These are phyloP conservation scores for Leptosphaerulina australis DNA, from an alignment of 2,329 filamentous ascomycete species.

Conservation along the genomic window DNA sequence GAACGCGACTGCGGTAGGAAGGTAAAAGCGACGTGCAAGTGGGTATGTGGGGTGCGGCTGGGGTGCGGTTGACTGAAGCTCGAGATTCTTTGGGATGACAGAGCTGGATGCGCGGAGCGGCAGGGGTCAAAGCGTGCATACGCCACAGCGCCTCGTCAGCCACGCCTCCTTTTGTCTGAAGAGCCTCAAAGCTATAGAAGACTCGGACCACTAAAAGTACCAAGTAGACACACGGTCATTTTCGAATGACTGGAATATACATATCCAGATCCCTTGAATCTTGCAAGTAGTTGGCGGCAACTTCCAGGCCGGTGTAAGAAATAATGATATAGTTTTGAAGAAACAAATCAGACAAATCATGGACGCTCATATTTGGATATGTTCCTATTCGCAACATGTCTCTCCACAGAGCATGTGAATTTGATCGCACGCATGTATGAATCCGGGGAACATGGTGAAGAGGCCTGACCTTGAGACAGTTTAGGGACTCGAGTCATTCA, in stretches of 20 bases:
- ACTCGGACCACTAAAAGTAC: not conserved
- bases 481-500: slow-evolving; percentile 18
- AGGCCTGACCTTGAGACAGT: not conserved
- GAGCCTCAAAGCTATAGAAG: not conserved
- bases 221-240: too few species aligned
- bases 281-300: not conserved
- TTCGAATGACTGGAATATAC: too few species aligned
- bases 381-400: not conserved
- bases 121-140: slow-evolving; percentile 3
- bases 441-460: not conserved
- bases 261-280: too few species aligned
- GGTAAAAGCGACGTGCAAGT: slow-evolving; percentile 27
- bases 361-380: not conserved
- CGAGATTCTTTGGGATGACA: slow-evolving; percentile 33
- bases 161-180: not conserved
- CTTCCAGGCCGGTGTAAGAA: not conserved
- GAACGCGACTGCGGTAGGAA: slow-evolving; percentile 26
- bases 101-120: slow-evolving; percentile 11
- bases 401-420: not conserved
- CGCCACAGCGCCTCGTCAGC: slow-evolving; percentile 20
- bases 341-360: slow-evolving; percentile 5
- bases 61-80: slow-evolving; percentile 19
- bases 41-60: slow-evolving; percentile 21
- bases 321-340: not conserved
- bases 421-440: not conserved